phyloP scores from a whole-genome alignment of 768 basidiomycete genomes.

The Dendrothele bispora region DNA sequence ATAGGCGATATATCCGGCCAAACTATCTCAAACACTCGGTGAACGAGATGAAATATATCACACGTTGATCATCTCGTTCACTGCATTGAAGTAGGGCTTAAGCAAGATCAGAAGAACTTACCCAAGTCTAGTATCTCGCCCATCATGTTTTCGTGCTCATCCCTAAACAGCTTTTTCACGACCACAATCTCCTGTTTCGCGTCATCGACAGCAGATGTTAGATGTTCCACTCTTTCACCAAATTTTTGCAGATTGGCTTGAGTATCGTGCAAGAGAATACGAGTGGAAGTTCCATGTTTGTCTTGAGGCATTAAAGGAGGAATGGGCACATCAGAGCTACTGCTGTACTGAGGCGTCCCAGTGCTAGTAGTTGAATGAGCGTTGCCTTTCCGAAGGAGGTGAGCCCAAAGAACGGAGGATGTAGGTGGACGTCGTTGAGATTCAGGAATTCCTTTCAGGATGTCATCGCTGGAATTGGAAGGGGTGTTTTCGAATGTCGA shows the following conservation, averaged over 20 bases:
- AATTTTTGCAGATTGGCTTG: constrained; percentile 72
- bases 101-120: constrained; percentile 34
- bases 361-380: constrained; percentile 16
- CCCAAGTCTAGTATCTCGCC: constrained; percentile 58
- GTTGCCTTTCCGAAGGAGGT: constrained; percentile 49
- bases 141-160: constrained; percentile 55
- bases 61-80: no score
- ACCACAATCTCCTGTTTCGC: constrained; percentile 52
- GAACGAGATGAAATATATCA: no score
- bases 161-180: constrained; percentile 57
- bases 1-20: no score
- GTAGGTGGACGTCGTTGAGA: background rate
- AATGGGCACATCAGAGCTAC: constrained; percentile 20
- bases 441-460: no score
- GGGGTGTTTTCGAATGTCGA: no score
- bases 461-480: no score
- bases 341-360: background rate
- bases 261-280: constrained; percentile 72
- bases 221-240: constrained; percentile 51
- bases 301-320: constrained; percentile 56
- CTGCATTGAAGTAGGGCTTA: no score
- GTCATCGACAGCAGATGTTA: constrained; percentile 50
- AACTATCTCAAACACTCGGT: no score
- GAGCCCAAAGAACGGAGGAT: constrained; percentile 44
- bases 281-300: constrained; percentile 67